phyloP scores from a whole-genome alignment of 805 yeast genomes.

The Nakazawaea peltata region DNA sequence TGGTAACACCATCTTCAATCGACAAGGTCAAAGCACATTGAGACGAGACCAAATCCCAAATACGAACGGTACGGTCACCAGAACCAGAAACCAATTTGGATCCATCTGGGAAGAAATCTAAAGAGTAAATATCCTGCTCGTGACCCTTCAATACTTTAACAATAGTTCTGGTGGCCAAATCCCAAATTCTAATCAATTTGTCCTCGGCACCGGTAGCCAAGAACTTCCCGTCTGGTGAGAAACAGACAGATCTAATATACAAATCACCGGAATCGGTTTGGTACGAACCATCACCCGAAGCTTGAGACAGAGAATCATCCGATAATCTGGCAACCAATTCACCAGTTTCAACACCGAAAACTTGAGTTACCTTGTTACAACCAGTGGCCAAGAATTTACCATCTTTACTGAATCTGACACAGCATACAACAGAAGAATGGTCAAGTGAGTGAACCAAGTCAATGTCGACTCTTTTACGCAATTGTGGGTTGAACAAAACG shows the following conservation, averaged over 20 bases:
- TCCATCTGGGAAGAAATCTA: slow-evolving; percentile 93
- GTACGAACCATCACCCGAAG: slow-evolving; percentile 29
- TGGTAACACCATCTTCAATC: slow-evolving; percentile 96
- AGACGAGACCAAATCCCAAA: slow-evolving; percentile 91
- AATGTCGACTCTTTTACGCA: slow-evolving; percentile 70
- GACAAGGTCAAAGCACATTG: slow-evolving; percentile 83
- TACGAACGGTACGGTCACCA: slow-evolving; percentile 93
- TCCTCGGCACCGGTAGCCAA: slow-evolving; percentile 94
- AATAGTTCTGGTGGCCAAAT: slow-evolving; percentile 74
- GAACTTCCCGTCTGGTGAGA: slow-evolving; percentile 90
- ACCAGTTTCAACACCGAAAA: slow-evolving; percentile 87
- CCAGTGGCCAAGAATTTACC: slow-evolving; percentile 95
- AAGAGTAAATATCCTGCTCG: slow-evolving; percentile 94
- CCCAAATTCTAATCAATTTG: slow-evolving; percentile 92
- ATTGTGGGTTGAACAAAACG: slow-evolving; percentile 83
- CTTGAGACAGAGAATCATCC: slow-evolving; percentile 58
- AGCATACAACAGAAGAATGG: slow-evolving; percentile 93
- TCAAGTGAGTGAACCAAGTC: slow-evolving; percentile 85
- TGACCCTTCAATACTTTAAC: slow-evolving; percentile 86
- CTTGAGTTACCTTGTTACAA: slow-evolving; percentile 92
- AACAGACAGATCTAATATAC: slow-evolving; percentile 92
- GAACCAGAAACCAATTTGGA: slow-evolving; percentile 89
- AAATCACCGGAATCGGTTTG: slow-evolving; percentile 72
- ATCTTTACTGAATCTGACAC: slow-evolving; percentile 86
- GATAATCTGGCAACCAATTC: slow-evolving; percentile 78